A percentile compares a stretch with the other conserved stretches of the same genome.
These are phyloP conservation scores for Plasmodium vivax DNA, from an alignment of 169 alveolate species.

Conservation along the genomic window DNA sequence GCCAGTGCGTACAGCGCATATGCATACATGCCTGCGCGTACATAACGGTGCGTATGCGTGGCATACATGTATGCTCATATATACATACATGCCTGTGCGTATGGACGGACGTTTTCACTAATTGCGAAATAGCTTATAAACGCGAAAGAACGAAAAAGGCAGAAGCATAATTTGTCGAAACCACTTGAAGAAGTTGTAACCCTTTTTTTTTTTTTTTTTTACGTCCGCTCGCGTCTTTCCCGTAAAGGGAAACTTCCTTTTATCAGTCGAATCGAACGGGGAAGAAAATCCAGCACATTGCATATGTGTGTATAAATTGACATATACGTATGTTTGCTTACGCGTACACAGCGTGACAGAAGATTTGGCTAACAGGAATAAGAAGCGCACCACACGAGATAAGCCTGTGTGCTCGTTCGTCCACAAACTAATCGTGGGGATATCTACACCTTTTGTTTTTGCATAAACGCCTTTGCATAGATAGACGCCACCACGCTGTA, in stretches of 20 bases:
- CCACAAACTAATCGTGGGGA: background rate
- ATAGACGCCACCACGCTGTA: background rate
- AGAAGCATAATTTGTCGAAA: background rate
- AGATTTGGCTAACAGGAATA: background rate
- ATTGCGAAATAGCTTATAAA: background rate
- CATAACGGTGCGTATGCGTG: background rate
- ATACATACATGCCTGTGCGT: background rate
- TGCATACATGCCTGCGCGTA: background rate
- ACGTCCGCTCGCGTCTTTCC: background rate
- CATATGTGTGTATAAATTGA: background rate
- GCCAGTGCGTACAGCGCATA: background rate
- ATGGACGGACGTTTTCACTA: background rate
- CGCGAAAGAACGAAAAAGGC: background rate
- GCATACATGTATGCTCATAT: background rate
- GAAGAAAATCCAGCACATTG: background rate
- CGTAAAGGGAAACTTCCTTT: background rate
- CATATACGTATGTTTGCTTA: background rate
- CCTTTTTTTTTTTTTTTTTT: background rate
- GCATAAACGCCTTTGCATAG: background rate
- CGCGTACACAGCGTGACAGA: background rate
- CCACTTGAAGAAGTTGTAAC: background rate
- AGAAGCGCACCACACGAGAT: background rate
- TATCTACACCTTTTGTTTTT: background rate
- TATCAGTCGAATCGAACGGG: background rate
- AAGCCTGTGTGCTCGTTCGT: background rate